Base-by-base conservation (phyloP, 176 grass and related monocot genomes). In the Phoenix roebelenii region DNA sequence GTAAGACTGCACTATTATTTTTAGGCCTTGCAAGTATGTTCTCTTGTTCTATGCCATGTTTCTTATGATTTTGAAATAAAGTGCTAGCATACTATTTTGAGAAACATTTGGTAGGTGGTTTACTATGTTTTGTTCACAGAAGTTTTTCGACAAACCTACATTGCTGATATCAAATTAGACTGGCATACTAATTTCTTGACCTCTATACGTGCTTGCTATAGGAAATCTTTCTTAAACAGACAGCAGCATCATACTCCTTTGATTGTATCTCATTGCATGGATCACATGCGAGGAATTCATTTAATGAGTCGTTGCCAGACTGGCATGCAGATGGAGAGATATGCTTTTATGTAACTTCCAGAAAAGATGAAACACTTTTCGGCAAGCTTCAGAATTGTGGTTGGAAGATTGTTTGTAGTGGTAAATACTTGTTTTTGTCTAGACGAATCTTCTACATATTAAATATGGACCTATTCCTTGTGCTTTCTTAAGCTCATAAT, bases 291-390 rank as follows among this genome's bases (percentile, higher is more conserved):
- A 65, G 24, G 1, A 4, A n/a, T 65, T 75, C 49, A 7, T 58
- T 60, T 18, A 78, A 73, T 29, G 71, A 82, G 1, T 70, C 54
- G 32, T 79, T 79, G 62, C 10, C 74, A 52, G 72, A 85, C 55
- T 85, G 82, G 87, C 55, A 61, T 65, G 69, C 23, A 69, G 65
- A 67, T 24, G 68, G 60, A 68, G 79, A 77, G 26, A 75, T 35
- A 60, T 90, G 74, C 65, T 71, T 91, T 55, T 83, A 88, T 78
- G 84, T 59, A 30, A 85, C 81, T 70, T 85, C 80, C 16, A 71
- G 60, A 72, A 65, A 67, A 18, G 71, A 90, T 54, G 76, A 88
- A 77, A 25, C 22, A 57, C 53, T 80, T 22, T 64, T 62, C 68
- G 73, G 59, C 73, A 72, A 83, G 15, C 81, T 85, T 78, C 75